Percentiles rank a stretch among this genome's conserved stretches.
Conservation (phyloP, 768 basidiomycete genomes). For the Cyathus striatus region DNA sequence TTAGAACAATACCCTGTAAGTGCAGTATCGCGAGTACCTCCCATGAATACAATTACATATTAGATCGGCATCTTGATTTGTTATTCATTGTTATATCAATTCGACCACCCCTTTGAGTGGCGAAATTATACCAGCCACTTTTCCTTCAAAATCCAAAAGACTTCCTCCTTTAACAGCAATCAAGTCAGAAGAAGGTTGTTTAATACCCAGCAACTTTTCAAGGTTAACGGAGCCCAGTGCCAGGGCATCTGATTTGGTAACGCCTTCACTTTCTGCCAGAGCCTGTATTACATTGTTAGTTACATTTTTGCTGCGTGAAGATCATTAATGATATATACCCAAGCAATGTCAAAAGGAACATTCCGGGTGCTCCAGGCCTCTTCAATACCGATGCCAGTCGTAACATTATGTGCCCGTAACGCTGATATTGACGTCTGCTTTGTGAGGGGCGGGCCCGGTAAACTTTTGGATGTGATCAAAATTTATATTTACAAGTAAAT, state of each 20-base stretch:
- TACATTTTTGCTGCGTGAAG: not conserved
- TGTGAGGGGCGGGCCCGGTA: conserved; percentile 38
- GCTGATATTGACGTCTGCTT: conserved; percentile 48
- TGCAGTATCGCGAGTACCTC: not conserved
- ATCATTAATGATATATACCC: conserved; percentile 40
- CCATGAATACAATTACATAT: conserved; percentile 9
- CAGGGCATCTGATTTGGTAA: conserved; percentile 27
- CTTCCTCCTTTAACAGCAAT: conserved; percentile 30
- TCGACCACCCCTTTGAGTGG: conserved; percentile 14
- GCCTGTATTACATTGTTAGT: conserved; percentile 12
- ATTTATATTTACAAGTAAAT: not conserved
- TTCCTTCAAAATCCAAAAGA: conserved; percentile 33
- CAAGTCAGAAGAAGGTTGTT: conserved; percentile 26
- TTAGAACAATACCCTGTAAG: conserved; percentile 11
- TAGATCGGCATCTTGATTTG: no score
- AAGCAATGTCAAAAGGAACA: conserved; percentile 69
- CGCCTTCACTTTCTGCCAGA: conserved; percentile 20
- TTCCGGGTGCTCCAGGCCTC: conserved; percentile 59
- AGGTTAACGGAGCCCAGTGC: conserved; percentile 36
- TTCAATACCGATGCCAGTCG: conserved; percentile 57
- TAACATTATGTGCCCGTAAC: conserved; percentile 61
- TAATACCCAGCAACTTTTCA: conserved; percentile 35
- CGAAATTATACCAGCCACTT: conserved; percentile 35
- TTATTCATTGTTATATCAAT: no score
- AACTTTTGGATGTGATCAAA: conserved; percentile 14